phyloP scores from a whole-genome alignment of 2,329 filamentous ascomycete species.

The Exophiala alcalophila region DNA sequence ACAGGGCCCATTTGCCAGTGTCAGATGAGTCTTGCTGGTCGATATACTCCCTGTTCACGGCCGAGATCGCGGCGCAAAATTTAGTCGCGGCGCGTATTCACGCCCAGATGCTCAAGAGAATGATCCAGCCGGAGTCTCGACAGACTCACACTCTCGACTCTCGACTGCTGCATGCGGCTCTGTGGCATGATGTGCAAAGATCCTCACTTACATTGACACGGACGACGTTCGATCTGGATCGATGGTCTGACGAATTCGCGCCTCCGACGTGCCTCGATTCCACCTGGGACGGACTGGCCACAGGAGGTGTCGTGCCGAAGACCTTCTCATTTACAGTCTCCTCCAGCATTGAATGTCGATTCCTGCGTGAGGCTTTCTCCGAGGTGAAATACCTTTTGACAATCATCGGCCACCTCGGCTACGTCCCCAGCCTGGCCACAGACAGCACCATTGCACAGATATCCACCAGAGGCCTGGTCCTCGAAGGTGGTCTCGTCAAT shows the following conservation, averaged over 20 bases:
- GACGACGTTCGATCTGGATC: conserved; percentile 10
- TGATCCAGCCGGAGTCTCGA: conserved; percentile 9
- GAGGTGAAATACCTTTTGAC: conserved; percentile 3
- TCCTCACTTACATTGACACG: conserved; percentile 9
- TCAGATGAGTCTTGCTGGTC: conserved; percentile 3
- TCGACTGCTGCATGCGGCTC: conserved; percentile 5
- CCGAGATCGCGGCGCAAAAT: conserved; percentile 12
- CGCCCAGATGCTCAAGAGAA: conserved; percentile 5
- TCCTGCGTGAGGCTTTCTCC: background rate
- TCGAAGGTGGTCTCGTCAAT: conserved; percentile 5
- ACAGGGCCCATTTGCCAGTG: background rate
- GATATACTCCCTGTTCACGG: conserved; percentile 16
- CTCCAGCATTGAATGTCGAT: background rate
- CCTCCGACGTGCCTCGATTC: background rate
- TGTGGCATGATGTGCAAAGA: conserved; percentile 10
- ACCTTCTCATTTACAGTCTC: background rate
- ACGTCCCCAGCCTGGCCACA: background rate
- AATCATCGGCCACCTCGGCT: background rate
- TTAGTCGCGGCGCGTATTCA: conserved; percentile 13
- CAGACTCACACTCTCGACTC: background rate
- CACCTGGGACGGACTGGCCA: background rate
- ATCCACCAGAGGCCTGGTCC: conserved; percentile 2
- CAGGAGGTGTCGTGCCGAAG: background rate
- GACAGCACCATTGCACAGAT: background rate
- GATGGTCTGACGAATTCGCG: conserved; percentile 8